Evolutionary conservation across 495 filamentous ascomycete species (phyloP), one percentile per base, ranked within the genome.

Genomic region (Penicillium paradoxum): DNA sequence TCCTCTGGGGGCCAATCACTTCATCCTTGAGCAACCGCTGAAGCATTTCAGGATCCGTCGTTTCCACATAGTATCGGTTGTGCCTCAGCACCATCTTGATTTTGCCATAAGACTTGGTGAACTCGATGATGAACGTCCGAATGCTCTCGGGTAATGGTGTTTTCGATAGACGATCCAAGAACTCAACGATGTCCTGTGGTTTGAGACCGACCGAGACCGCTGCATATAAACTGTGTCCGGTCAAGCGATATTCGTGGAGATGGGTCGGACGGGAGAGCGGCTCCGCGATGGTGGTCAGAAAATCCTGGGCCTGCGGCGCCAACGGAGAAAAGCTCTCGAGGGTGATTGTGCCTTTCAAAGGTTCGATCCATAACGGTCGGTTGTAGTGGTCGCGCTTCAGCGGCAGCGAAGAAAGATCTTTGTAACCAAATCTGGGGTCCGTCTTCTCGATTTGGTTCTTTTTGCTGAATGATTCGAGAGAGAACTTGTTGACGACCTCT

Each of bases 31-130:
- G 74, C 13, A 97, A 79, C 60, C 74, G 84, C 70, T 96, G 91
- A 40, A 99, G 72, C 71, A 95, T 86, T 14, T 83, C 73, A 17
- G 90, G 84, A 63, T 97, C 91, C 5, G 85, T 80, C 56, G 88
- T 96, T 72, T 99, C 93, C 54, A 97, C 83, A 64, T 87, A 97
- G 68, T 93, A 96, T 51, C 85, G 85, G 56, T 92, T 97, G 62
- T 96, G 84, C 66, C 96, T 95, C 52, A 97, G 71, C 19, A 97
- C 93, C 33, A 97, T 80, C 71, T 96, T 93, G 33, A 96, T 90
- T 68, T 97, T 97, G 34, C 93, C 93, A 66, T 91, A 97, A 19
- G 87, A 91, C 51, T 86, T 83, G 6, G 91, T 96, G 61, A 88
- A 90, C 34, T 85, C 82, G 53, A 83, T 76, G 60, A 99, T 93